Base-by-base conservation (phyloP, 139 green algal genomes). In the Volvox reticuliferus region DNA sequence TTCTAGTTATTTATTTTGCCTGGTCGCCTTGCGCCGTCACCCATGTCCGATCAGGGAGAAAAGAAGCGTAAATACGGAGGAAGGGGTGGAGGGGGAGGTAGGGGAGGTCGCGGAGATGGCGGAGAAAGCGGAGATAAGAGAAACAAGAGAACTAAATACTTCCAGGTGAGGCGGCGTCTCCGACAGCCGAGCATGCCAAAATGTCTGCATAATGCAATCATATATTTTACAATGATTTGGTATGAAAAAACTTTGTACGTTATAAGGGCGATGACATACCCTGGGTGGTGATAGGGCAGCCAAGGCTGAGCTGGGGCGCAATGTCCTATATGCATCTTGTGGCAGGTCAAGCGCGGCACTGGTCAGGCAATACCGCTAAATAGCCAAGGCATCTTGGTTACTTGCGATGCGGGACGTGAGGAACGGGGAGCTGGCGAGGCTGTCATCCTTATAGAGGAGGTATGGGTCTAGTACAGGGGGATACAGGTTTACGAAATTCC, bases 361-460 rank as follows among this genome's bases (percentile, higher is more conserved):
- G 87, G 85, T 28, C 88, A 93, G 65, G 91, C 93, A 16, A 78
- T 95, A 9, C 92, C 93, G 1, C 18, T 80, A 12, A 37, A 55
- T 76, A 81, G 33, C 17, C 76, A 61, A 0, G 93, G 93, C 44
- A 77, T 95, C 63, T 55, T 94, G 18, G 69, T 92, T 9, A 94
- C 92, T 0, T 94, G 93, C 73, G 91, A 95, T 28, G 77, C 44
- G 0, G 91, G 91, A 0, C 80, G 82, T 12, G 93, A 95, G 76
- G 79, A 88, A 61, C 63, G 69, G 22, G 87, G 88, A 24, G 75
- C 28, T 0, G 88, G 93, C 28, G 93, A 95, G 91, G 44, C 93
- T 19, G 79, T 68, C 33, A 14, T 63, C 1, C 50, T 95, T 33
- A 89, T 89, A 28, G 80, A 88, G 89, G 67, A 88, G 50, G 69